Evolutionary conservation across 2,329 filamentous ascomycete genomes (phyloP).

Genomic region (Alternaria viburni): DNA sequence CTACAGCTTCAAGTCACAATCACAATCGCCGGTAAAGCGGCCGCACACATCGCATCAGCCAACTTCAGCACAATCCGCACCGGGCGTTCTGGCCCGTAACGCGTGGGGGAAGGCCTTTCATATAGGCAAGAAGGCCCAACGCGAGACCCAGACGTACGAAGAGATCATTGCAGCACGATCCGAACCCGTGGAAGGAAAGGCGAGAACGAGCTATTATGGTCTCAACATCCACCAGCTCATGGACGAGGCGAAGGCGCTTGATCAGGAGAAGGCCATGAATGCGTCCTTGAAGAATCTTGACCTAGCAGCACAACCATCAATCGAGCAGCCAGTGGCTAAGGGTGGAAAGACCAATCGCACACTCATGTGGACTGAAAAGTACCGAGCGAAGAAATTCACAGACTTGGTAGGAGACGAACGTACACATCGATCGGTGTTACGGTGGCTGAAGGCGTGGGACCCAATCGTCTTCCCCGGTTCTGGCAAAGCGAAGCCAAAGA

Average conservation of each 20-base stretch:
- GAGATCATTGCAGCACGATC: slow-evolving; percentile 72
- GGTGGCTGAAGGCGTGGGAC: slow-evolving; percentile 96
- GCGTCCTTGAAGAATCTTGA: slow-evolving; percentile 27
- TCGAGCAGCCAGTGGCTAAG: slow-evolving; percentile 45
- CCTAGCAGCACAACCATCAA: slow-evolving; percentile 40
- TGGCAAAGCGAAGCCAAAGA: slow-evolving; percentile 62
- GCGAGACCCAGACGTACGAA: slow-evolving; percentile 64
- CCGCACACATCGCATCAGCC: slow-evolving; percentile 16
- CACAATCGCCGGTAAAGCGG: slow-evolving; percentile 34
- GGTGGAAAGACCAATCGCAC: slow-evolving; percentile 49
- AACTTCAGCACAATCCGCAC: slow-evolving; percentile 23
- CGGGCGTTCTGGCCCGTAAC: slow-evolving; percentile 46
- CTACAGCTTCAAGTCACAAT: slow-evolving; percentile 32
- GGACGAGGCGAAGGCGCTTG: slow-evolving; percentile 70
- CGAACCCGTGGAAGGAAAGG: slow-evolving; percentile 66
- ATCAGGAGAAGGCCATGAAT: slow-evolving; percentile 49
- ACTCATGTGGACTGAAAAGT: slow-evolving; percentile 95
- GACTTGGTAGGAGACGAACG: slow-evolving; percentile 94
- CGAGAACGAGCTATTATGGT: slow-evolving; percentile 83
- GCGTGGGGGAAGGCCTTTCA: slow-evolving; percentile 64
- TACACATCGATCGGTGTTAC: slow-evolving; percentile 86
- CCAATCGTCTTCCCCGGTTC: slow-evolving; percentile 85
- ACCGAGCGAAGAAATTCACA: slow-evolving; percentile 87
- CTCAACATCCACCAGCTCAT: slow-evolving; percentile 88
- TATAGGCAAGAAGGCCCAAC: slow-evolving; percentile 61